Conservation (phyloP, 768 basidiomycete species). For the Hortiboletus campestris region DNA sequence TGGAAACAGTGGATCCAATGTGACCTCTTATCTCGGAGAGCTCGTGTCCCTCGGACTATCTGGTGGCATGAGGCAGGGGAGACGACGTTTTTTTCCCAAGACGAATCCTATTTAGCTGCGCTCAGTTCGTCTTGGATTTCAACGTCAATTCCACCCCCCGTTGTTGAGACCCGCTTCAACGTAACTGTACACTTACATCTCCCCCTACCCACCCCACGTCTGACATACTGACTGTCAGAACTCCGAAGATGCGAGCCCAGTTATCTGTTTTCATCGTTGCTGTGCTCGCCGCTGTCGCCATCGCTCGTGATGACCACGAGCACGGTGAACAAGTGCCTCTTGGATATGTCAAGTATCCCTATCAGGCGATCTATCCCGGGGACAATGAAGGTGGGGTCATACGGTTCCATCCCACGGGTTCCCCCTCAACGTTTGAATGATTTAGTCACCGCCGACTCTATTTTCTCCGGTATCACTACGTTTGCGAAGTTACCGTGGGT, state of each 20-base stretch:
- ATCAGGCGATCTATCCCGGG: conserved; percentile 52
- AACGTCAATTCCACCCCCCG: not conserved
- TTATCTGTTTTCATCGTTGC: conserved; percentile 25
- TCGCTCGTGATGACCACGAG: conserved; percentile 40
- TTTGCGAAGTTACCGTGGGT: conserved; percentile 89
- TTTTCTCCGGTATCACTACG: conserved; percentile 80
- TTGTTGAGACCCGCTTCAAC: not conserved
- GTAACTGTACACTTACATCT: not conserved
- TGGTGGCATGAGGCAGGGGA: conserved; percentile 20
- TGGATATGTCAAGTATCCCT: conserved; percentile 66
- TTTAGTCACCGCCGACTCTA: conserved; percentile 69
- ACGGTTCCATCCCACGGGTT: not conserved
- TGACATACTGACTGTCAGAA: not conserved
- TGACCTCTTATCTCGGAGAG: conserved; percentile 11
- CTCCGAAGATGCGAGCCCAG: conserved; percentile 23
- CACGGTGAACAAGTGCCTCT: conserved; percentile 59
- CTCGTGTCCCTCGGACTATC: conserved; percentile 15
- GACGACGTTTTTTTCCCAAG: conserved; percentile 26
- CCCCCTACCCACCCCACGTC: not conserved
- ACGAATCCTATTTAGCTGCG: conserved; percentile 19
- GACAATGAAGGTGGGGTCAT: conserved; percentile 52
- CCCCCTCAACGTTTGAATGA: not conserved
- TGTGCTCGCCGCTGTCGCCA: conserved; percentile 25
- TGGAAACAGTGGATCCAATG: conserved; percentile 31
- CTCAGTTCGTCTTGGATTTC: not conserved